Conservation (phyloP, 768 basidiomycete genomes). For the Boletellus ananas region DNA sequence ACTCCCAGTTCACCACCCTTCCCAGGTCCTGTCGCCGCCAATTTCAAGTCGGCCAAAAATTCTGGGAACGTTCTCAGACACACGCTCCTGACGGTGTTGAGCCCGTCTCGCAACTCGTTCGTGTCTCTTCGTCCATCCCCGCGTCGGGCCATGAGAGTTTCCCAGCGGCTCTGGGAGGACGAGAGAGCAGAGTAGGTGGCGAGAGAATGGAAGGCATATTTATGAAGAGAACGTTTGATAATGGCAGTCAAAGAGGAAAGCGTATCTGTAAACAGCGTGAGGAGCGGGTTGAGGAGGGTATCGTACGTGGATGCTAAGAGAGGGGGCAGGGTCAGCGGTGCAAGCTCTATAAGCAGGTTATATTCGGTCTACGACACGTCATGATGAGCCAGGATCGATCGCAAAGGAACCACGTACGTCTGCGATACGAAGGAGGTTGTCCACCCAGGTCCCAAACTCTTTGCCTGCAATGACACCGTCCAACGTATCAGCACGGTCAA, state of each 20-base stretch:
- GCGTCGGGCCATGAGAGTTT: slow-evolving; percentile 54
- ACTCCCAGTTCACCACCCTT: slow-evolving; percentile 60
- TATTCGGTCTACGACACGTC: slow-evolving; percentile 57
- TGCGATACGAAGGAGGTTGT: slow-evolving; percentile 57
- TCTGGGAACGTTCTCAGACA: slow-evolving; percentile 84
- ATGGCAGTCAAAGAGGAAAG: slow-evolving; percentile 58
- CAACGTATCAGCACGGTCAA: slow-evolving; percentile 67
- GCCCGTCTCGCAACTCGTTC: slow-evolving; percentile 71
- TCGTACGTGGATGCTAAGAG: slow-evolving; percentile 56
- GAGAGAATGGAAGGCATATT: slow-evolving; percentile 76
- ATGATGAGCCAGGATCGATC: not conserved
- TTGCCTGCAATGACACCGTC: slow-evolving; percentile 63
- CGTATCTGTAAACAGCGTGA: slow-evolving; percentile 61
- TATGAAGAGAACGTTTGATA: slow-evolving; percentile 74
- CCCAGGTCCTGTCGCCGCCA: slow-evolving; percentile 45
- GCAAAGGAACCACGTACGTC: slow-evolving; percentile 43
- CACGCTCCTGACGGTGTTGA: slow-evolving; percentile 59
- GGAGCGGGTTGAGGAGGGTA: slow-evolving; percentile 60
- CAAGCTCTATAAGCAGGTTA: slow-evolving; percentile 57
- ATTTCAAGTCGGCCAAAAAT: slow-evolving; percentile 73
- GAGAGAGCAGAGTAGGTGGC: slow-evolving; percentile 62
- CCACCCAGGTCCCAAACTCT: slow-evolving; percentile 72
- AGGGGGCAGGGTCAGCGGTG: slow-evolving; percentile 50
- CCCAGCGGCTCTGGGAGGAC: slow-evolving; percentile 59
- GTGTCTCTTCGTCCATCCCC: slow-evolving; percentile 42